Evolutionary conservation across 2,329 filamentous ascomycete genomes (phyloP), one percentile per base, ranked within the genome.

Genomic region (Chaetomium sp.): DNA sequence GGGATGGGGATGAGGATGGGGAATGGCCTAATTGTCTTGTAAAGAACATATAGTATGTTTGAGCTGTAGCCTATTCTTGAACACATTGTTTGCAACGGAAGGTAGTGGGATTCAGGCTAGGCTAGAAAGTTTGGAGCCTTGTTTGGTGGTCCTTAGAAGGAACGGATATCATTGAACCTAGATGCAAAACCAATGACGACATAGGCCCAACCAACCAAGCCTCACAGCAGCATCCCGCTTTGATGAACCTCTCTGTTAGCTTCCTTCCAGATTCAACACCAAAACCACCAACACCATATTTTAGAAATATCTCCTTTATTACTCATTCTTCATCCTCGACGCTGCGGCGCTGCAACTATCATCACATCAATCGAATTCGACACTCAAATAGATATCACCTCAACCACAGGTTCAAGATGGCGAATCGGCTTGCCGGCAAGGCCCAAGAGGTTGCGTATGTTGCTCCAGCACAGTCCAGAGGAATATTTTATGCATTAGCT

Each of bases 401-500:
- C 54, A n/a, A 54, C 29, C 16, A 38, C 57, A 59, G 19, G 2
- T 7, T n/a, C 57, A 69, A 53, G 10, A 72, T 72, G 71, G 61
- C 71, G 21, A 67, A 62, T 56, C 47, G 67, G 53, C 47, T 81
- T 61, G 76, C 76, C 27, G 70, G 77, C 51, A 83, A 78, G 73
- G 83, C 82, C 23, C 80, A 83, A 65, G 78, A 83, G 69, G 80
- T 84, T 67, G 74, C 81, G 82, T 85, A 75, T 66, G 70, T 67
- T 33, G 7, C 19, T 35, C 25, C 21, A 42, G 13, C 45, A 38
- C 33, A n/a, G 10, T 5, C 38, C 35, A 1, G n/a, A 19, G 12
- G 13, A 12, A n/a, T 47, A 31, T 27, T 6, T 2, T n/a, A 21
- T 54, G 10, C 9, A n/a, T 10, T 62, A 19, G 25, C 61, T 70